Base-by-base conservation (phyloP, 306 rosid genomes). In the Casuarina equisetifolia region DNA sequence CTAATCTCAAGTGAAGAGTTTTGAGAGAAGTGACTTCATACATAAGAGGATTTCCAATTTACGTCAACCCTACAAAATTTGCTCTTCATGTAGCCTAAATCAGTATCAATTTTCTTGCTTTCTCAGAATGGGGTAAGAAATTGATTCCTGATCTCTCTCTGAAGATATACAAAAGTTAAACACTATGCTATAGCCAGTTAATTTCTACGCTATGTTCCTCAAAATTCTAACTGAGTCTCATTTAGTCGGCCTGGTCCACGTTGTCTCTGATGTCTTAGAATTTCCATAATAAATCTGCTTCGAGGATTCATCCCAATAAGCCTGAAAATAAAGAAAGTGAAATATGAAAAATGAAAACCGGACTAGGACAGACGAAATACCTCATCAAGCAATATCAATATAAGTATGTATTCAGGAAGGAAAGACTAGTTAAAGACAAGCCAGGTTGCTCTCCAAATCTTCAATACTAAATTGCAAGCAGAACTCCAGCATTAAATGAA, bases 241-340 rank as follows among this genome's bases (percentile, higher is more conserved):
- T 78, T 84, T 83, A 32, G 84, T 82, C 20, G 92, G 91, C 73
- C 82, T 85, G 8, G 83, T 88, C 98, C 98, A 95, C 19, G 91
- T 80, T 5, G 98, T 92, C 86, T 90, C 96, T 15, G 89, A 84
- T 3, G 98, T 95, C 44, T 69, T 58, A 6, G 81, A 54, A 42
- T 95, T 95, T 55, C 97, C 97, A 64, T 91, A 95, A 77, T 95
- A 95, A 78, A 92, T 90, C 81, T 91, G 88, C 88, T 89, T 92
- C 1, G 97, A 82, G 9, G 89, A 78, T 61, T 90, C 96, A 39
- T 95, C 98, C 95, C 93, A 95, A 70, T 88, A 92, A 44, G 79
- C 97, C 98, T 95, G 93, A 49, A 69, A 64, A 39, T 15, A 72
- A 73, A 1, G 45, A 10, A 74, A 67, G 40, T 32, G 9, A 25